phyloP scores from a whole-genome alignment of 805 yeast species.

The Starmerella sirachaensis region DNA sequence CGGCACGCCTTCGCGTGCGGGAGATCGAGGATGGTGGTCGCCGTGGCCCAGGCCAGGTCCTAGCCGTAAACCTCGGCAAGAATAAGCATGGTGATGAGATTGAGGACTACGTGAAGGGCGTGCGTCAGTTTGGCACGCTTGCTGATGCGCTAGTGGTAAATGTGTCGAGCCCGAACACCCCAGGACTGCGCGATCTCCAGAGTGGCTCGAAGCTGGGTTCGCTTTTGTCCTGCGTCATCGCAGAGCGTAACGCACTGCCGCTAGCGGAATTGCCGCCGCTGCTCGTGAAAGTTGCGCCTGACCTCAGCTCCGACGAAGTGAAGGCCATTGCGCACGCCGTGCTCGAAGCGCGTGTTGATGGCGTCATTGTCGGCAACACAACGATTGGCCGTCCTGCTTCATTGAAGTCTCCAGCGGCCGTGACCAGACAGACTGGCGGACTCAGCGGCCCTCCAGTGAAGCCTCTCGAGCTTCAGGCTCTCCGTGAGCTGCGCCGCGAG shows the following conservation, averaged over 20 bases:
- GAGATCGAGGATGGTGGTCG: slow-evolving; percentile 23
- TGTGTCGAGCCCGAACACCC: slow-evolving; percentile 93
- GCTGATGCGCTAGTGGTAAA: slow-evolving; percentile 87
- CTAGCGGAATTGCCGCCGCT: slow-evolving; percentile 55
- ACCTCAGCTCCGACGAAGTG: slow-evolving; percentile 68
- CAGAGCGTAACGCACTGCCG: slow-evolving; percentile 49
- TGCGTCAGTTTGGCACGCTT: slow-evolving; percentile 60
- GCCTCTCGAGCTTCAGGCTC: slow-evolving; percentile 60
- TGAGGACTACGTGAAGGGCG: slow-evolving; percentile 75
- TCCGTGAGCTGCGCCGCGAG: slow-evolving; percentile 57
- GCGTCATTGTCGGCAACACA: slow-evolving; percentile 85
- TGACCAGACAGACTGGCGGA: slow-evolving; percentile 51
- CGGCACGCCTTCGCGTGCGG: slow-evolving; percentile 55
- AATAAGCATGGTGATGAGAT: slow-evolving; percentile 87
- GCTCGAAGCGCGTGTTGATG: slow-evolving; percentile 66
- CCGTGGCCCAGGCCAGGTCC: slow-evolving; percentile 29
- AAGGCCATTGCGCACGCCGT: slow-evolving; percentile 74
- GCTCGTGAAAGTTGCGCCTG: slow-evolving; percentile 88
- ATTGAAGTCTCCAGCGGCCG: slow-evolving; percentile 39
- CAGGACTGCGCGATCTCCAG: slow-evolving; percentile 83
- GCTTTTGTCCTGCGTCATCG: slow-evolving; percentile 54
- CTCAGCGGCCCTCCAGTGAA: slow-evolving; percentile 87
- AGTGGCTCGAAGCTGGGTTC: slow-evolving; percentile 58
- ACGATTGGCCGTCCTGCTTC: slow-evolving; percentile 69
- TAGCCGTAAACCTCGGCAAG: slow-evolving; percentile 83